Conservation (phyloP, 805 yeast species). For the Candida nemodendra region DNA sequence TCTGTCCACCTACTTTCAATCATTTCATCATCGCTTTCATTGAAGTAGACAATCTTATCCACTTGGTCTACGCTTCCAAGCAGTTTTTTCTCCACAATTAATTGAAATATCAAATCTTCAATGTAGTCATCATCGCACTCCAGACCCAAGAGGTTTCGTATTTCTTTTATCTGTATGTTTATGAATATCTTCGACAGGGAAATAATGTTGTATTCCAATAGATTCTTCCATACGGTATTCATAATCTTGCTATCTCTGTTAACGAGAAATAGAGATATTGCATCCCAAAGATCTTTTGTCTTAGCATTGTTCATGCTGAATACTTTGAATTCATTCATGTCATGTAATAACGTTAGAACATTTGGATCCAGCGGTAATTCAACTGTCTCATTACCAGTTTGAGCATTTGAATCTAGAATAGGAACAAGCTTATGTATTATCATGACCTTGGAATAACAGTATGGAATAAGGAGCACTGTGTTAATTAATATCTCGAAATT, state of each 20-base stretch:
- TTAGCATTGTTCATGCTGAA: neutral
- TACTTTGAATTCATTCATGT: neutral
- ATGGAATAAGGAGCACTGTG: slow-evolving; percentile 13
- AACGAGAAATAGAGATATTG: neutral
- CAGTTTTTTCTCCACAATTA: slow-evolving; percentile 22
- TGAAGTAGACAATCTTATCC: slow-evolving; percentile 17
- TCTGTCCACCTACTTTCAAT: slow-evolving; percentile 6
- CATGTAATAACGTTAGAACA: neutral
- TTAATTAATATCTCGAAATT: slow-evolving; percentile 4
- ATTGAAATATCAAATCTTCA: slow-evolving; percentile 16
- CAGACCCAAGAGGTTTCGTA: slow-evolving; percentile 12
- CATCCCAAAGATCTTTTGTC: neutral
- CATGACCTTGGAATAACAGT: slow-evolving; percentile 12
- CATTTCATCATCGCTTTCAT: neutral
- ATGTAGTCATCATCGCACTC: slow-evolving; percentile 7
- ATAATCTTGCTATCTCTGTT: too few relatives aligned
- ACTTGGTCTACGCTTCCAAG: slow-evolving; percentile 27
- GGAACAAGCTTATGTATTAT: slow-evolving; percentile 3
- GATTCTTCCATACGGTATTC: too few relatives aligned
- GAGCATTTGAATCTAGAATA: neutral
- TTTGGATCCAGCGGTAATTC: neutral
- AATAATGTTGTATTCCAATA: slow-evolving; percentile 24
- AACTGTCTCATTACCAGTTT: neutral
- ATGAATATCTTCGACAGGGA: slow-evolving; percentile 21
- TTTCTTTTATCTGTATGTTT: slow-evolving; percentile 16